Evolutionary conservation across 2,329 filamentous ascomycete species (phyloP).

Genomic region (Phialemoniopsis sp.): DNA sequence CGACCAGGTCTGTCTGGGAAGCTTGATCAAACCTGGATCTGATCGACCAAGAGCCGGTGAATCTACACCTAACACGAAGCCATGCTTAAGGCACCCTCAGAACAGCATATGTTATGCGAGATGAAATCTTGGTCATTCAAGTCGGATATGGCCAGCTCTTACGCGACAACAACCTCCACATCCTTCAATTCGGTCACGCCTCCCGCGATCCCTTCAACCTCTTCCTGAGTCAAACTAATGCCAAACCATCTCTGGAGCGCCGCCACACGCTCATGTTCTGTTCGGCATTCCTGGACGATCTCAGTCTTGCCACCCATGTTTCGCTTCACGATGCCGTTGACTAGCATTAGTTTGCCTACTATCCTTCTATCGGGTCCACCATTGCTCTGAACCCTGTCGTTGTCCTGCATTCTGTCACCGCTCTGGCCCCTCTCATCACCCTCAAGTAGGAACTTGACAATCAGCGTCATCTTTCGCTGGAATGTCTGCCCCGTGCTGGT

Average conservation of each 20-base stretch:
- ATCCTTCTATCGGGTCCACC: constrained; percentile 22
- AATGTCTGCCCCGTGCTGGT: constrained; percentile 44
- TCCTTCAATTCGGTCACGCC: constrained; percentile 37
- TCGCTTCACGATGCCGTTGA: constrained; percentile 47
- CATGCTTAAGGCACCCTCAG: too few relatives aligned
- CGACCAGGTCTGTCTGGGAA: too few relatives aligned
- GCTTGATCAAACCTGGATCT: too few relatives aligned
- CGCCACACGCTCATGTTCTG: constrained; percentile 48
- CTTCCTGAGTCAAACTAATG: constrained; percentile 44
- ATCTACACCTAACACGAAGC: too few relatives aligned
- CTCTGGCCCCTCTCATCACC: constrained; percentile 28
- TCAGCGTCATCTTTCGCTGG: constrained; percentile 50
- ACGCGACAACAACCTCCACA: background rate
- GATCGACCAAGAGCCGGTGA: too few relatives aligned
- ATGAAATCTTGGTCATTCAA: too few relatives aligned
- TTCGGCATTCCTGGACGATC: constrained; percentile 39
- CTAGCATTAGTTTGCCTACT: constrained; percentile 48
- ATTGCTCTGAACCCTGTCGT: constrained; percentile 6
- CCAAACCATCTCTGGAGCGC: constrained; percentile 48
- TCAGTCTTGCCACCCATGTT: constrained; percentile 45
- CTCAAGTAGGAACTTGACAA: constrained; percentile 47
- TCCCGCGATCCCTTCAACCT: constrained; percentile 45
- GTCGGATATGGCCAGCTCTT: too few relatives aligned
- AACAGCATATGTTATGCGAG: too few relatives aligned
- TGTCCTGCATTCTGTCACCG: constrained; percentile 19